Conservation (phyloP, 108 stramenopile genomes). For the Cylindrotheca fusiformis region DNA sequence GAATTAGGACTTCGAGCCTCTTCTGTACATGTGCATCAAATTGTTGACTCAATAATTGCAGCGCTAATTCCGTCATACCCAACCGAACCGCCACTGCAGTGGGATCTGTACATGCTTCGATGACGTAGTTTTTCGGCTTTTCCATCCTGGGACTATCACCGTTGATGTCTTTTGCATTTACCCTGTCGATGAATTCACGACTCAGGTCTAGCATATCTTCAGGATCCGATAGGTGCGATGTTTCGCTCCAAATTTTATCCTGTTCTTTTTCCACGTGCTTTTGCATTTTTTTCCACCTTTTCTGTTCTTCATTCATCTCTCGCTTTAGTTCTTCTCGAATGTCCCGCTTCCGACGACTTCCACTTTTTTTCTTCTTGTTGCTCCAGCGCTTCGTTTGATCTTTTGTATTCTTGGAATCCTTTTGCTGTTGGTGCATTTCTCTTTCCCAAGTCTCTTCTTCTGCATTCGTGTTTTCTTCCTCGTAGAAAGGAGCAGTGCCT, state of each 20-base stretch:
- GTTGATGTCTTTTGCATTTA: not conserved
- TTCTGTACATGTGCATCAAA: not conserved
- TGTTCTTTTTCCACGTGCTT: not conserved
- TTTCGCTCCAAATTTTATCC: not conserved
- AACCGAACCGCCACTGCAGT: not conserved
- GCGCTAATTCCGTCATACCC: conserved; percentile 2
- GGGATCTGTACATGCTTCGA: conserved; percentile 3
- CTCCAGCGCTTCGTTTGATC: not conserved
- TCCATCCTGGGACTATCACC: not conserved
- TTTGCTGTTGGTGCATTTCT: not conserved
- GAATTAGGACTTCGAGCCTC: too few relatives aligned
- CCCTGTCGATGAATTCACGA: conserved; percentile 5
- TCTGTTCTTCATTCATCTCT: not conserved
- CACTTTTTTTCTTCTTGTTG: not conserved
- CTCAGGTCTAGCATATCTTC: conserved; percentile 1
- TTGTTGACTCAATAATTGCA: not conserved
- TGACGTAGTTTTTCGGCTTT: conserved; percentile 7
- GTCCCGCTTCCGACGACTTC: not conserved
- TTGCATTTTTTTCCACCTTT: not conserved
- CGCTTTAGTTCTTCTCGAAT: conserved; percentile 1
- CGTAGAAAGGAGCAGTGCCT: not conserved
- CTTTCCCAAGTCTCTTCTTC: too few relatives aligned
- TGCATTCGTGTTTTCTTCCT: not conserved
- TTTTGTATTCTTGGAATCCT: not conserved
- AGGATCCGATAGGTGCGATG: not conserved